Conservation (phyloP, 306 rosid genomes). For the Ormosia semicastrata region DNA sequence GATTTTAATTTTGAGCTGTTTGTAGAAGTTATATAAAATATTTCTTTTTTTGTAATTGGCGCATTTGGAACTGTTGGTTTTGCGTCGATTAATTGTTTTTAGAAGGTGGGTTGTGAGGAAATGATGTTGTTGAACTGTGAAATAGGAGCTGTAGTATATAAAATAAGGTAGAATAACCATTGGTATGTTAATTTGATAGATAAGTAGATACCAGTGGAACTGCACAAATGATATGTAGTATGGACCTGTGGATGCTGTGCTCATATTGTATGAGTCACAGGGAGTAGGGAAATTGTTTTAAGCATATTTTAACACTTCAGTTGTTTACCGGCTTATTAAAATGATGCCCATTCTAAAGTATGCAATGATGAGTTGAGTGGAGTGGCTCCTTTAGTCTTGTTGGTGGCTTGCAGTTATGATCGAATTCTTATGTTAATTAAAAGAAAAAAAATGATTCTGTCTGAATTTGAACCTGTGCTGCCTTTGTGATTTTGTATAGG, state of each 20-base stretch:
- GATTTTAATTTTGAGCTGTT: too few species aligned
- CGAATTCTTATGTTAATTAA: neutral
- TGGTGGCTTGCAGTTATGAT: neutral
- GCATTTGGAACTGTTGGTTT: neutral
- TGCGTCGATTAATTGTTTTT: neutral
- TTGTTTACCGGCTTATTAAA: slow-evolving; percentile 10
- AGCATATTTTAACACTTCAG: neutral
- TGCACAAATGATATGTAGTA: neutral
- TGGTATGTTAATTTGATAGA: neutral
- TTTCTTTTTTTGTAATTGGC: neutral
- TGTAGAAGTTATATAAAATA: too few species aligned
- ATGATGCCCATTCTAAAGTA: neutral
- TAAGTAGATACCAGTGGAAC: neutral
- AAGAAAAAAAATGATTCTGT: neutral
- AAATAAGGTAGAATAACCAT: neutral
- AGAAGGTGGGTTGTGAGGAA: neutral
- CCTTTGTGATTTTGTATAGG: neutral
- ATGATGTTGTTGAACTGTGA: neutral
- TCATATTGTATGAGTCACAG: neutral
- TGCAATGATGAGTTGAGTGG: neutral
- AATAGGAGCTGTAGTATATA: neutral
- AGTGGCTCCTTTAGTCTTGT: neutral
- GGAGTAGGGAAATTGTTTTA: neutral
- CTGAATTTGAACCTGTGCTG: neutral
- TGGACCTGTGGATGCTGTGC: neutral